Conservation (phyloP, 495 filamentous ascomycete genomes). For the Alectoria sarmentosa region DNA sequence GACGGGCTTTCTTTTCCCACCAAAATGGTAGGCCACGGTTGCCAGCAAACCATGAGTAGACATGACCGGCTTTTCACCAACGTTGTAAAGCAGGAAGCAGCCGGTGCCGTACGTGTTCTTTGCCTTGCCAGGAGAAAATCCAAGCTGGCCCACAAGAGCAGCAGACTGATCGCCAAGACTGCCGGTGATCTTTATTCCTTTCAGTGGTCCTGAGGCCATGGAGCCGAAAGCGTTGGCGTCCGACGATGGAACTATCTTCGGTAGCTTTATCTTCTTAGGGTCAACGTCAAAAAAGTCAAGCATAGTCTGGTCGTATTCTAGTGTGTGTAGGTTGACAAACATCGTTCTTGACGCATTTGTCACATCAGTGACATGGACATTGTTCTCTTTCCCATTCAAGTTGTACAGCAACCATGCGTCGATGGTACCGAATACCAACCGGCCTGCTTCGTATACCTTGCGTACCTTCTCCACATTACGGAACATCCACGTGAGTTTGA, state of each 20-base stretch:
- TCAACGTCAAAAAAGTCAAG: slow-evolving; percentile 81
- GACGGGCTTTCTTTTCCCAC: slow-evolving; percentile 57
- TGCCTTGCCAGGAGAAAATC: slow-evolving; percentile 76
- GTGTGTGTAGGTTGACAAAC: slow-evolving; percentile 88
- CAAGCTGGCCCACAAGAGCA: slow-evolving; percentile 86
- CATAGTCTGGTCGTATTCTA: slow-evolving; percentile 77
- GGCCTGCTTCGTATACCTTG: slow-evolving; percentile 70
- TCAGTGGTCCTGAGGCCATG: slow-evolving; percentile 57
- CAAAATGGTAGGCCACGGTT: slow-evolving; percentile 83
- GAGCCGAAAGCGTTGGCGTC: slow-evolving; percentile 68
- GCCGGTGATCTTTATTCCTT: slow-evolving; percentile 74
- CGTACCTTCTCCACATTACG: slow-evolving; percentile 63
- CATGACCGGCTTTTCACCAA: slow-evolving; percentile 82
- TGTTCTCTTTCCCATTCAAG: slow-evolving; percentile 69
- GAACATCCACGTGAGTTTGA: slow-evolving; percentile 84
- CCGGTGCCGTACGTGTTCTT: slow-evolving; percentile 98
- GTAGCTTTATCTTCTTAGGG: slow-evolving; percentile 64
- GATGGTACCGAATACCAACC: slow-evolving; percentile 85
- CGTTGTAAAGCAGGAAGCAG: slow-evolving; percentile 93
- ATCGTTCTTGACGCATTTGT: slow-evolving; percentile 93
- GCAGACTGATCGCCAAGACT: slow-evolving; percentile 91
- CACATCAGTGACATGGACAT: slow-evolving; percentile 75
- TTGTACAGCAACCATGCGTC: slow-evolving; percentile 90
- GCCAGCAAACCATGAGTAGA: slow-evolving; percentile 83
- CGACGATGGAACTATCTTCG: slow-evolving; percentile 81